Conservation (phyloP, 2,329 filamentous ascomycete species). For the Cercospora nicotianae region DNA sequence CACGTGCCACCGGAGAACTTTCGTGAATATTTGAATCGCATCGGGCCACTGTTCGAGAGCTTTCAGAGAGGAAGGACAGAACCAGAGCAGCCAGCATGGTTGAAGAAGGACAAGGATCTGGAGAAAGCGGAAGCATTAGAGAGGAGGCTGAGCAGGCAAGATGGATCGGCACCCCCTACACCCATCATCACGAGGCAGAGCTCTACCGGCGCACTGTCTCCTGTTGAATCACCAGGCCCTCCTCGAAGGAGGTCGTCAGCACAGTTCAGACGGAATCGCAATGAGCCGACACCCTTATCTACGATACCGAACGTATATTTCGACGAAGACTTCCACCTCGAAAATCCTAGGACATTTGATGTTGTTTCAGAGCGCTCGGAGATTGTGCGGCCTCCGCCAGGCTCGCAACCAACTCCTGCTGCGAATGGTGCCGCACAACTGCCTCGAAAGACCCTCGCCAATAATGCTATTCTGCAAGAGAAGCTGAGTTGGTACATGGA, state of each 20-base stretch:
- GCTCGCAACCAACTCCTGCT: conserved; percentile 52
- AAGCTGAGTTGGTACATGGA: conserved; percentile 99
- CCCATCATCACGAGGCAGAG: conserved; percentile 40
- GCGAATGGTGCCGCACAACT: conserved; percentile 56
- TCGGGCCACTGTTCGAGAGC: conserved; percentile 85
- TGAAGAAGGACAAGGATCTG: conserved; percentile 47
- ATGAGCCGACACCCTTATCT: conserved; percentile 79
- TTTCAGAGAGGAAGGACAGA: conserved; percentile 80
- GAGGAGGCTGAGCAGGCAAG: conserved; percentile 39
- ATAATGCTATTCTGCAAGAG: conserved; percentile 95
- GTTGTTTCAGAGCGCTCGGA: conserved; percentile 94
- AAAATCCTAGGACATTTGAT: conserved; percentile 95
- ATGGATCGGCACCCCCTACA: conserved; percentile 38
- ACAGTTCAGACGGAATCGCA: conserved; percentile 57
- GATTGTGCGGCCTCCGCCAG: conserved; percentile 72
- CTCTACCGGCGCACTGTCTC: conserved; percentile 47
- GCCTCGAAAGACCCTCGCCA: conserved; percentile 80
- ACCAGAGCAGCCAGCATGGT: conserved; percentile 58
- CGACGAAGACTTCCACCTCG: conserved; percentile 89
- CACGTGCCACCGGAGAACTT: conserved; percentile 80
- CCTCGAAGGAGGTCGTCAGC: conserved; percentile 54
- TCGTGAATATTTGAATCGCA: conserved; percentile 77
- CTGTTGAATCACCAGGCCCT: conserved; percentile 49
- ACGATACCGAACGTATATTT: conserved; percentile 94
- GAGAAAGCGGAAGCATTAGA: conserved; percentile 51